These are phyloP conservation scores for Candida labiduridarum DNA, from an alignment of 1,139 yeast species.

Conservation along the genomic window DNA sequence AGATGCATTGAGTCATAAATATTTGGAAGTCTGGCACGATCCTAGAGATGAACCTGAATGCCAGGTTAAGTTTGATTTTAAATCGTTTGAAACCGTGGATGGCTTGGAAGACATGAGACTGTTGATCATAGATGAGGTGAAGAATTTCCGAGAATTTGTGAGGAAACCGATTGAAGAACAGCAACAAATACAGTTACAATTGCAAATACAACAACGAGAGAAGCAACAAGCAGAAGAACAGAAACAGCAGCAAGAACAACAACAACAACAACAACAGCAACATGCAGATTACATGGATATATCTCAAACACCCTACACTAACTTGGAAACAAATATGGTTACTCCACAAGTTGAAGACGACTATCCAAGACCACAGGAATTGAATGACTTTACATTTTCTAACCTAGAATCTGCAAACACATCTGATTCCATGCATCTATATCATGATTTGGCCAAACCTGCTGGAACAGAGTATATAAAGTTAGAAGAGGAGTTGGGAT, in stretches of 20 bases:
- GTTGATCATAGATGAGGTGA: conserved; percentile 82
- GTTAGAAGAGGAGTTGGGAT: conserved; percentile 50
- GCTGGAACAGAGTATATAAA: conserved; percentile 34
- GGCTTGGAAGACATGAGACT: conserved; percentile 76
- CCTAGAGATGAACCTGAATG: conserved; percentile 93
- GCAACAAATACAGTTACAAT: conserved; percentile 47
- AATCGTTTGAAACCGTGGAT: conserved; percentile 80
- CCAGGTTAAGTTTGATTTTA: conserved; percentile 79
- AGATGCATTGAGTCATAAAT: conserved; percentile 88
- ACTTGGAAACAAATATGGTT: conserved; percentile 9
- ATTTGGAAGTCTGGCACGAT: conserved; percentile 92
- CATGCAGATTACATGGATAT: conserved; percentile 13
- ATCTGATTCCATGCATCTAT: conserved; percentile 5
- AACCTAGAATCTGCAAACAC: conserved; percentile 14
- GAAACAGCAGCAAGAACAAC: conserved; percentile 16
- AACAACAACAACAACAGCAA: conserved; percentile 12
- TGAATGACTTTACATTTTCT: conserved; percentile 42
- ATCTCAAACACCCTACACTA: conserved; percentile 20
- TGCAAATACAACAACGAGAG: conserved; percentile 37
- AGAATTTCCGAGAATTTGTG: conserved; percentile 77
- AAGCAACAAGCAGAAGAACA: conserved; percentile 26
- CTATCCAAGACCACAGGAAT: conserved; percentile 49
- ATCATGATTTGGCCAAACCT: conserved; percentile 7
- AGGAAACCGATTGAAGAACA: conserved; percentile 74
- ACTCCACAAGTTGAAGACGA: conserved; percentile 11